phyloP scores from a whole-genome alignment of 371 early-diverging fungal species.

The Mucor ambiguus region DNA sequence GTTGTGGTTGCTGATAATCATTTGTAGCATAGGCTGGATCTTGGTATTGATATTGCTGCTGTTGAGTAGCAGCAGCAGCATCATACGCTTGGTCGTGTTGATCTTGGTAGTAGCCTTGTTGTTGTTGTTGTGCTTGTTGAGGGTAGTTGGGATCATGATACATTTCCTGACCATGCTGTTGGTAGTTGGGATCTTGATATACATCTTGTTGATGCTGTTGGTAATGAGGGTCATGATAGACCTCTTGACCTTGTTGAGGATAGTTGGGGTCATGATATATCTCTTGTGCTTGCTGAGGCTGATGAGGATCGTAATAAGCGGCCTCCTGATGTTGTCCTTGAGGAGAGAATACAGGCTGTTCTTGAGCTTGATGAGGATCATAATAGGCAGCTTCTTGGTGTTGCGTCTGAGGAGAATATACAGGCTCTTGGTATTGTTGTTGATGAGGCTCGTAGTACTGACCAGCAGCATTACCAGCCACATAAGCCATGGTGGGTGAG shows the following conservation, averaged over 20 bases:
- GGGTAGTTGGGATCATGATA: conserved; percentile 12
- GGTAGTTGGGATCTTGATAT: conserved; percentile 17
- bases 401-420: conserved; percentile 5
- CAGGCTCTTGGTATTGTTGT: conserved; percentile 7
- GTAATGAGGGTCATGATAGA: conserved; percentile 16
- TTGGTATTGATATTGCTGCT: not conserved
- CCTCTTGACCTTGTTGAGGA: not conserved
- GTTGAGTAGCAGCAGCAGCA: not conserved
- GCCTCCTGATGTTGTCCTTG: conserved; percentile 15
- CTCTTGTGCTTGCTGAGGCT: conserved; percentile 11
- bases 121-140: conserved; percentile 7
- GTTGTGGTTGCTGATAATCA: conserved; percentile 1
- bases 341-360: conserved; percentile 8
- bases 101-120: conserved; percentile 4
- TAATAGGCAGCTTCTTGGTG: conserved; percentile 15
- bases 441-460: conserved; percentile 16
- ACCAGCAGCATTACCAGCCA: conserved; percentile 8
- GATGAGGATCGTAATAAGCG: conserved; percentile 15
- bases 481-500: conserved; percentile 22
- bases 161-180: conserved; percentile 6
- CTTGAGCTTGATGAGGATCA: not conserved
- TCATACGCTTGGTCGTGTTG: not conserved
- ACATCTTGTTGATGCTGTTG: conserved; percentile 23
- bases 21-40: not conserved
- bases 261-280: conserved; percentile 6